Evolutionary conservation across 306 rosid genomes (phyloP), one percentile per base, ranked within the genome.

Genomic region (Trichosanthes cucumerina): DNA sequence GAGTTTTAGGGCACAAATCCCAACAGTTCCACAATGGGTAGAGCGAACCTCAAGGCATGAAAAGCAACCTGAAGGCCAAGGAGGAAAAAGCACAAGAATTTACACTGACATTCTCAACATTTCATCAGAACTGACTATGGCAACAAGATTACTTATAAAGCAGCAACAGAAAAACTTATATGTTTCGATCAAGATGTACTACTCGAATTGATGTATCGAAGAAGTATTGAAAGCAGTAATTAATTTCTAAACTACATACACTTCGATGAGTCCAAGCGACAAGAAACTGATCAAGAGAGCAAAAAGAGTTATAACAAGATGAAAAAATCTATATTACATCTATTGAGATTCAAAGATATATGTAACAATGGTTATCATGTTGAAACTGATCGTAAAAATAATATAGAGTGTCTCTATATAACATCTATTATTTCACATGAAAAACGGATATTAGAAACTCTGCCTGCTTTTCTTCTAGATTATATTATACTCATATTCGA

Each of bases 31-130:
- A 89, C 83, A 80, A 95, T 84, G 15, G 93, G 93, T 53, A 87
- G 89, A 49, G 99, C 90, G 82, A 95, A 92, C 84, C 93, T 88
- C 79, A 95, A 79, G 21, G 99, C 99, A 63, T 91, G 86, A 80
- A 95, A 95, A 66, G 99, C 99, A 85, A 95, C 96, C 98, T 95
- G 86, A 87, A 83, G n/a, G 50, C 49, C 50, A 18, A 70, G 47
- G 69, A 44, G 59, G 80, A 71, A 75, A 56, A 23, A 72, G 46
- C 57, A 72, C 21, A 66, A 26, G 24, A 72, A 47, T 72, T 72
- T 13, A 72, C 24, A 49, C 53, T 23, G 58, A 72, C 16, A 44
- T 47, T 63, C 78, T 44, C 6, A 26, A 7, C 13, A 49, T 23
- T 28, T 49, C 60, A 49, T 47, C 15, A 73, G 54, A 16, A 8